A percentile compares a stretch with the other conserved stretches of the same genome.
These are phyloP conservation scores for Phytopythium vexans DNA, from an alignment of 352 stramenopile genomes.

Conservation along the genomic window DNA sequence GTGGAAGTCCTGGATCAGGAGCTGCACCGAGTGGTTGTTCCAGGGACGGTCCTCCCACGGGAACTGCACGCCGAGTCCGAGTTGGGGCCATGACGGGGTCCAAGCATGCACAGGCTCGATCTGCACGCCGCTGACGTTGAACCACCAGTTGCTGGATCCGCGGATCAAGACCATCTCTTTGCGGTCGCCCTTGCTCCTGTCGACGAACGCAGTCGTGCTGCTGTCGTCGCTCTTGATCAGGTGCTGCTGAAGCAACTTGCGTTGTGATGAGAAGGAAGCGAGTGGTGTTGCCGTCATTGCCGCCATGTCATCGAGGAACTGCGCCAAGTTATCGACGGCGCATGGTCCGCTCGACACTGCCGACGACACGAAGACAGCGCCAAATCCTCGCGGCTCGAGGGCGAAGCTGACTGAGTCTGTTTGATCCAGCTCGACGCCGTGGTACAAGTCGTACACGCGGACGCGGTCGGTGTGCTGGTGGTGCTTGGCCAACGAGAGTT, in stretches of 20 bases:
- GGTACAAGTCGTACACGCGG: slow-evolving; percentile 64
- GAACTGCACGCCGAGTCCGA: slow-evolving; percentile 78
- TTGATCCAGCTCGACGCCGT: slow-evolving; percentile 35
- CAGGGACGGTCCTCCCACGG: slow-evolving; percentile 77
- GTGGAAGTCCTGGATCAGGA: slow-evolving; percentile 67
- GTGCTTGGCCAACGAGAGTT: slow-evolving; percentile 26
- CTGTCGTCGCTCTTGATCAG: slow-evolving; percentile 8
- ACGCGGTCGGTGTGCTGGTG: slow-evolving; percentile 2
- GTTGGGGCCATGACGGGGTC: slow-evolving; percentile 57
- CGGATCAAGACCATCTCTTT: slow-evolving; percentile 48
- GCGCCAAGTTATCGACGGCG: slow-evolving; percentile 16
- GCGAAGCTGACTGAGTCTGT: slow-evolving; percentile 18
- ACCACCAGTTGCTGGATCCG: slow-evolving; percentile 61
- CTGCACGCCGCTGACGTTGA: slow-evolving; percentile 77
- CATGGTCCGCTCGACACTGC: slow-evolving; percentile 2
- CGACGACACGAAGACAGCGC: slow-evolving; percentile 35
- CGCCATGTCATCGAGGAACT: slow-evolving; percentile 50
- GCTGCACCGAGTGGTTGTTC: slow-evolving; percentile 65
- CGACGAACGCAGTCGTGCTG: not conserved
- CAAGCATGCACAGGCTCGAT: slow-evolving; percentile 72
- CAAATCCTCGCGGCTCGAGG: slow-evolving; percentile 63
- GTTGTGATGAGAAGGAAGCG: slow-evolving; percentile 34
- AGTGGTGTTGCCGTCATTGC: slow-evolving; percentile 47
- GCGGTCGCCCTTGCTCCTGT: not conserved
- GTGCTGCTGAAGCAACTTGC: slow-evolving; percentile 36